Base-by-base conservation (phyloP, 768 basidiomycete genomes). In the Epithele typhae region DNA sequence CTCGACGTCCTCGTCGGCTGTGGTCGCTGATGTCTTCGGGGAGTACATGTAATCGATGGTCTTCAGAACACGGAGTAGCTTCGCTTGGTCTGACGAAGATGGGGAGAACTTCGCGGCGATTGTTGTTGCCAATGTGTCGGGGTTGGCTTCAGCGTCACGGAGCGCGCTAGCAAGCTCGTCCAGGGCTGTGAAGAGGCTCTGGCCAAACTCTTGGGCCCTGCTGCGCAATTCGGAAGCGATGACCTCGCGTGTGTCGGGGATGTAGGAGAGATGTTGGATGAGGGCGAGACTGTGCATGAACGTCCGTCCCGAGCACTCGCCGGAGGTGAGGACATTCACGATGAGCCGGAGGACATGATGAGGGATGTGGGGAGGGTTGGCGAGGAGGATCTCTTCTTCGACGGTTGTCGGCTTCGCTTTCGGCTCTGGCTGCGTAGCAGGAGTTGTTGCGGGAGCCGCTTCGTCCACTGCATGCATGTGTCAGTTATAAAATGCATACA, bases 21-120 rank as follows among this genome's bases (percentile, higher is more conserved):
- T 58, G 23, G 73, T 56, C 8, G 72, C 48, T 49, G 71, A 74
- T 7, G 70, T 55, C 40, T 73, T 75, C 6, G 85, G 82, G 2
- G 85, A 83, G 65, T 88, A 92, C 82, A 96, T 94, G 64, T 94
- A 95, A 63, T 98, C 96, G 60, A 99, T 87, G 9, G 95, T 96
- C 70, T 98, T 99, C 54, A 99, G 73, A 12, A 99, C 86, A 11
- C 96, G 78, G 6, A 99, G 74, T 4, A 99, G 78, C 67, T 96
- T 96, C n/a, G 96, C 93, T 71, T 99, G 96, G 35, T 83, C 81
- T 0, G 94, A 94, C 1, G 94, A 94, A 2, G 94, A 84, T 1
- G 92, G 82, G 1, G 95, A 95, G 70, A 99, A 98, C 58, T 87
- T 91, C 37, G 87, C 79, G 6, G 95, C 83, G 5, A 89, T 80